Base-by-base conservation (phyloP, 2,329 filamentous ascomycete genomes). In the Trichoderma pleuroti region DNA sequence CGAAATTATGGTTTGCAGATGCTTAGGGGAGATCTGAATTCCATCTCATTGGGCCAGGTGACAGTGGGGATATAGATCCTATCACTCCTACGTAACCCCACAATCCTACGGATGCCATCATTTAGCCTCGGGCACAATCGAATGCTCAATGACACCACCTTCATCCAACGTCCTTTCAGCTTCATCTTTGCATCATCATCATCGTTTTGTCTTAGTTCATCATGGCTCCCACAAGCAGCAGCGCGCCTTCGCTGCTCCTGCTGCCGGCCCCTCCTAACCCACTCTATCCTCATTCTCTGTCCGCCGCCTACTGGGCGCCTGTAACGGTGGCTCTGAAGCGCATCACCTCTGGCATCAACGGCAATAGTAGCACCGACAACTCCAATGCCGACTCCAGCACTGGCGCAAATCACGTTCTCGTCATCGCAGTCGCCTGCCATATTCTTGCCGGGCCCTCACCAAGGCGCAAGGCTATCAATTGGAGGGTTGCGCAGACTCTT, bases 401-500 rank as follows among this genome's bases (percentile, higher is more conserved):
- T n/a, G 68, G 75, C 77, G 26, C 78, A 1, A 75, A 81, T 4
- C 73, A 81, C 2, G 80, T 78, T 0, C 82, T 88, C 5, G 78
- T 86, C 75, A 75, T 87, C 79, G 92, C 89, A 2, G 79, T 97
- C 46, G 86, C 87, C 2, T 87, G 87, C 61, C 88, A 90, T 2
- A 83, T 91, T 65, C 84, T 94, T 14, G 81, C 84, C 60, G 85
- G 87, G 24, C 81, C 81, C 36, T 82, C 83, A 28, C 81, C 82
- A 26, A 70, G 65, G 24, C 54, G 59, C 42, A 85, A 72, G 52
- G 87, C 75, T 83, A 86, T 28, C 82, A 83, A 87, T 21, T 97
- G 94, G 86, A 78, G 85, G 39, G 81, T 86, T n/a, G 87, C 90
- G 0, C 93, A 97, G 80, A 84, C 86, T n/a, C 84, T 95, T 6